Percentiles rank a stretch among this genome's conserved stretches.
phyloP scores from a whole-genome alignment of 2,329 filamentous ascomycete species.

The Immersiporthe knoxdaviesiana region DNA sequence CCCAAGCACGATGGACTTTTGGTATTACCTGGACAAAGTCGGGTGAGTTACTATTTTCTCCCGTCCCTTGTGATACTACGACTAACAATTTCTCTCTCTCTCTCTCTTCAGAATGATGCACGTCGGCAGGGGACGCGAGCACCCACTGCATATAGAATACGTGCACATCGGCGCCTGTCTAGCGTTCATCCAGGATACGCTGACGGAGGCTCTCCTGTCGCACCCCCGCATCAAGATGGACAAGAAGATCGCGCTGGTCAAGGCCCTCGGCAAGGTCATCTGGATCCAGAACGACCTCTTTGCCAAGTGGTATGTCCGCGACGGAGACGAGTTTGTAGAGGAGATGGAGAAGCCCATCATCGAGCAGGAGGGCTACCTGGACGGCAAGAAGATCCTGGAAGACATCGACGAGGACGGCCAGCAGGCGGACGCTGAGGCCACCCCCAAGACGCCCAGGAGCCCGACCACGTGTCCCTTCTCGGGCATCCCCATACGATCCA shows the following conservation, averaged over 20 bases:
- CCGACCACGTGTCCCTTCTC: slow-evolving; percentile 28
- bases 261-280: slow-evolving; percentile 78
- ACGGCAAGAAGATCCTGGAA: slow-evolving; percentile 62
- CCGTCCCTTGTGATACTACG: too few relatives aligned
- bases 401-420: slow-evolving; percentile 41
- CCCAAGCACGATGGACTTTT: slow-evolving; percentile 75
- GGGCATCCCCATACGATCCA: slow-evolving; percentile 24
- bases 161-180: slow-evolving; percentile 75
- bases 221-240: slow-evolving; percentile 68
- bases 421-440: slow-evolving; percentile 21
- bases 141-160: slow-evolving; percentile 79
- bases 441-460: slow-evolving; percentile 20
- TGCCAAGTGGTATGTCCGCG: slow-evolving; percentile 77
- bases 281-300: slow-evolving; percentile 90
- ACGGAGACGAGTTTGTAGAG: slow-evolving; percentile 63
- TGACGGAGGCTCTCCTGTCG: slow-evolving; percentile 75
- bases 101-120: slow-evolving; percentile 68
- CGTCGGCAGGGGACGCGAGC: slow-evolving; percentile 71
- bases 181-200: slow-evolving; percentile 76
- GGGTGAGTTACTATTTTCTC: too few relatives aligned
- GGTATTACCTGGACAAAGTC: slow-evolving; percentile 84
- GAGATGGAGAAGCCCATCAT: slow-evolving; percentile 52
- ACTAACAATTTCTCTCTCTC: neutral
- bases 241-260: slow-evolving; percentile 73
- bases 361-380: slow-evolving; percentile 66